Conservation (phyloP, 371 early-diverging fungal species). For the Neoconidiobolus thromboides region DNA sequence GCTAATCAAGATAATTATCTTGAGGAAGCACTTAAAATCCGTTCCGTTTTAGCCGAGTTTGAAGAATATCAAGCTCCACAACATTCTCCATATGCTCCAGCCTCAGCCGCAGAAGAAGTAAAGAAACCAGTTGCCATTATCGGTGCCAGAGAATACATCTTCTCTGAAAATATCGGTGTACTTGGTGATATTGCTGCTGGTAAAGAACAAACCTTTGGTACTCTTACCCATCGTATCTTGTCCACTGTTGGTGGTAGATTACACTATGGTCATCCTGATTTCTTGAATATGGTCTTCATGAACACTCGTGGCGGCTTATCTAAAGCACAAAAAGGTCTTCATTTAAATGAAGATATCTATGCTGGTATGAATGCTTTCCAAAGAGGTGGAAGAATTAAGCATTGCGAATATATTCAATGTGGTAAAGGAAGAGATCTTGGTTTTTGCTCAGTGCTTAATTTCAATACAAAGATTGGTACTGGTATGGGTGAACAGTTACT, state of each 20-base stretch:
- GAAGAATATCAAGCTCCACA: conserved; percentile 42
- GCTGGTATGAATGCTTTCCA: conserved; percentile 79
- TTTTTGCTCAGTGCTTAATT: conserved; percentile 73
- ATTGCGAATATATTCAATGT: conserved; percentile 80
- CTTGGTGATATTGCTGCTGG: conserved; percentile 82
- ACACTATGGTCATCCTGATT: conserved; percentile 87
- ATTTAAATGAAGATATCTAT: conserved; percentile 84
- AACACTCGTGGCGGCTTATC: conserved; percentile 71
- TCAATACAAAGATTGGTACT: conserved; percentile 76
- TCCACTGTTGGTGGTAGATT: conserved; percentile 65
- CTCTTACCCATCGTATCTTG: conserved; percentile 70
- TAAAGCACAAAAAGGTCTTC: conserved; percentile 81
- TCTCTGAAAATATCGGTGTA: conserved; percentile 72
- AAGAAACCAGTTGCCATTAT: conserved; percentile 70
- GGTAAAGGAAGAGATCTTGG: conserved; percentile 87
- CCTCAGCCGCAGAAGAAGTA: conserved; percentile 3
- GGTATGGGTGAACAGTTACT: conserved; percentile 89
- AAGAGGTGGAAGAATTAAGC: conserved; percentile 75
- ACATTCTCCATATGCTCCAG: conserved; percentile 7
- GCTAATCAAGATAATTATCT: conserved; percentile 87
- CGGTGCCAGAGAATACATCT: conserved; percentile 79
- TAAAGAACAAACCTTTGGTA: conserved; percentile 80
- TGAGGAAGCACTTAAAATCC: conserved; percentile 74
- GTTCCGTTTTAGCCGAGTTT: conserved; percentile 72
- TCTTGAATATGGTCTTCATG: conserved; percentile 76